phyloP scores from a whole-genome alignment of 306 rosid genomes.

The Prunus campanulata region DNA sequence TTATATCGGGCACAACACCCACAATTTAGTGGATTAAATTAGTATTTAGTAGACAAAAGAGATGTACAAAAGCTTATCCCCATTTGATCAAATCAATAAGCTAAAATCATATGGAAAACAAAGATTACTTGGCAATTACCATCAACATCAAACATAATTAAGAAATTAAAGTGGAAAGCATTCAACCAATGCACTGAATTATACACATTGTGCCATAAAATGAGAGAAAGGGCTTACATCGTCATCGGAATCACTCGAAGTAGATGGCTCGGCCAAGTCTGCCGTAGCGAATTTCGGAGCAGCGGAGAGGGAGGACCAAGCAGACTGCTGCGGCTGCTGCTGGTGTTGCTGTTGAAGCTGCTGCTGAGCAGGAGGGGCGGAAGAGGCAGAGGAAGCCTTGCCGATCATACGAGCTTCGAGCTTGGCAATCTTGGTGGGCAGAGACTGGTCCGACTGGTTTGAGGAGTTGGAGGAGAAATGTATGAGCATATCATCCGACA shows the following conservation, averaged over 20 bases:
- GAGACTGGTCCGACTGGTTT: conserved; percentile 95
- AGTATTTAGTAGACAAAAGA: neutral
- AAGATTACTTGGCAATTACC: neutral
- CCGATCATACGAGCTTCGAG: conserved; percentile 98
- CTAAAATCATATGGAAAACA: neutral
- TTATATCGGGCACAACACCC: neutral
- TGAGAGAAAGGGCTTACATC: conserved; percentile 53
- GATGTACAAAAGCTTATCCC: neutral
- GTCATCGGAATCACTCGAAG: conserved; percentile 92
- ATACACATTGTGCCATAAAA: conserved; percentile 15
- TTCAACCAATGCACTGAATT: neutral
- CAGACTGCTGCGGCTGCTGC: conserved; percentile 43
- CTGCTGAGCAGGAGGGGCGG: conserved; percentile 24
- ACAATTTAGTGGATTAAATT: neutral
- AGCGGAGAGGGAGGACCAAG: conserved; percentile 62
- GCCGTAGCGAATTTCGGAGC: conserved; percentile 55
- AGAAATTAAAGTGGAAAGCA: neutral
- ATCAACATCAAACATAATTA: neutral
- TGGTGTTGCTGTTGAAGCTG: conserved; percentile 12
- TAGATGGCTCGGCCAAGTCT: conserved; percentile 63
- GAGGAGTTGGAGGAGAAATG: conserved; percentile 98
- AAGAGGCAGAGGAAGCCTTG: conserved; percentile 42
- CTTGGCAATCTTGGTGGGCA: conserved; percentile 94
- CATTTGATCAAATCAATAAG: neutral
- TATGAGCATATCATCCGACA: conserved; percentile 93